phyloP scores from a whole-genome alignment of 768 basidiomycete species.

The button mushroom (Agaricus bisporus) region DNA sequence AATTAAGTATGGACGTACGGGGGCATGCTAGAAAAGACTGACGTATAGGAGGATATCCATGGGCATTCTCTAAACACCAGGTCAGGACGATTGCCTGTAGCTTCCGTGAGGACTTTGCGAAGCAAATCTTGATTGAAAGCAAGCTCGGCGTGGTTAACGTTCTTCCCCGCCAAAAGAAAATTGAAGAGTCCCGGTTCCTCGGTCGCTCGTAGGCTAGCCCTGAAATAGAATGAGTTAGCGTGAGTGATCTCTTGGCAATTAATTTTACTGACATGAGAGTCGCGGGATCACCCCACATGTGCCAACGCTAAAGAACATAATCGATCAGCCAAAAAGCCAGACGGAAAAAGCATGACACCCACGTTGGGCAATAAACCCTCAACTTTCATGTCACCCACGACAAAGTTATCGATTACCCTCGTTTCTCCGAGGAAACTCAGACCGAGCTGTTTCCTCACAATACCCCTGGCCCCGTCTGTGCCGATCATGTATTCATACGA shows the following conservation, averaged over 20 bases:
- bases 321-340: neutral
- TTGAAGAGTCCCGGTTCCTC: slow-evolving; percentile 19
- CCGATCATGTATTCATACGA: slow-evolving; percentile 35
- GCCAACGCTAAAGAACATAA: slow-evolving; percentile 30
- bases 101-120: slow-evolving; percentile 16
- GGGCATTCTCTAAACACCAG: slow-evolving; percentile 24
- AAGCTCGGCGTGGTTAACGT: slow-evolving; percentile 15
- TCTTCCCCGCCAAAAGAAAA: slow-evolving; percentile 16
- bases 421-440: slow-evolving; percentile 37
- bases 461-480: slow-evolving; percentile 36
- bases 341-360: slow-evolving; percentile 7
- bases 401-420: slow-evolving; percentile 24
- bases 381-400: slow-evolving; percentile 37
- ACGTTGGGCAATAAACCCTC: slow-evolving; percentile 35
- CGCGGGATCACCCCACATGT: slow-evolving; percentile 38
- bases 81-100: slow-evolving; percentile 20
- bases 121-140: slow-evolving; percentile 9
- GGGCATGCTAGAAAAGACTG: neutral
- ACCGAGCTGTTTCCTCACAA: slow-evolving; percentile 35
- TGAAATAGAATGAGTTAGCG: neutral
- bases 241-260: neutral
- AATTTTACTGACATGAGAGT: slow-evolving; percentile 23
- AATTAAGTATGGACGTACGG: neutral
- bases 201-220: slow-evolving; percentile 16
- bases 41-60: slow-evolving; percentile 15